Base-by-base conservation (phyloP, 352 stramenopile species). In the Globisporangium irregulare region DNA sequence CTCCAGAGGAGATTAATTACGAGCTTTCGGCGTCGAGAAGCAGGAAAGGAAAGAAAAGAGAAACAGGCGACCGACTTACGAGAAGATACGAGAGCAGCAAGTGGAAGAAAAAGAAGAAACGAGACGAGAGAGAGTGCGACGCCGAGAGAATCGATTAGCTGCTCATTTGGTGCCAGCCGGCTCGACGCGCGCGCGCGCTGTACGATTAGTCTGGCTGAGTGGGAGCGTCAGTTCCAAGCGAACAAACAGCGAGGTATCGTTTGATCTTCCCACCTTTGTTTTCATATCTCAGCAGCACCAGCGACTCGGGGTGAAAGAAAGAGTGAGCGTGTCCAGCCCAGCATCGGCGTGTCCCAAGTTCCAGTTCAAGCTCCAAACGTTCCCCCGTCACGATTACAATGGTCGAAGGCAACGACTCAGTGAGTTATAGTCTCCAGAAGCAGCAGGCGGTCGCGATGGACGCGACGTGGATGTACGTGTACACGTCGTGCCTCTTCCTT, bases 401-500 rank as follows among this genome's bases (percentile, higher is more conserved):
- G 38, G 4, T 1, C 38, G 10, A 48, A 48, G 14, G 38, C 38
- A 48, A 7, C 38, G 38, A 48, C 38, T 20, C 38, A 48, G 38
- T 48, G 38, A 48, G 38, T n/a, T 48, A 48, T 48, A 58, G 53
- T 36, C 24, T 58, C 12, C 53, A 58, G 53, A 58, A 58, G 53
- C 53, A 58, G 53, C 53, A 58, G 22, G 53, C 24, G 24, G 59
- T 56, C 12, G 59, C 41, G 32, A 65, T 65, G 59, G 62, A 88
- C 65, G 67, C 84, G 66, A 75, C 68, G 22, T 90, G 82, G 82
- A 81, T 89, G 71, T 89, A 84, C 74, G 78, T 81, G n/a, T 90
- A 90, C 75, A 76, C 72, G 27, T 50, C 70, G 32, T 72, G 70
- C 36, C 73, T 90, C 46, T 87, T 84, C 59, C 69, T 90, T 50